Evolutionary conservation across 345 rosid species (phyloP).

Genomic region (Leavenworthia alabamica): DNA sequence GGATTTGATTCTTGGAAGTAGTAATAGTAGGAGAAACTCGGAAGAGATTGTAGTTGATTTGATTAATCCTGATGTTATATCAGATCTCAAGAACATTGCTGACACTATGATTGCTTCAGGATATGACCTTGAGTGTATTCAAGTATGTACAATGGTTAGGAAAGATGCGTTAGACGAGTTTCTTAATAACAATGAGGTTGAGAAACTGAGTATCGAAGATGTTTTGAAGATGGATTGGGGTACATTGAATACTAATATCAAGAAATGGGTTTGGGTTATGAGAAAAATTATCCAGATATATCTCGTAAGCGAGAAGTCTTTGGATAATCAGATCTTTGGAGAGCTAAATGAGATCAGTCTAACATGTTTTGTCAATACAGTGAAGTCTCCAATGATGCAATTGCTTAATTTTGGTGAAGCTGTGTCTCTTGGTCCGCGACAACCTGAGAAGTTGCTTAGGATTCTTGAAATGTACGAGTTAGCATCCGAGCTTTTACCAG

Average conservation of each 20-base stretch:
- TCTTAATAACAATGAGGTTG: conserved; percentile 63
- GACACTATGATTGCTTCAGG: conserved; percentile 58
- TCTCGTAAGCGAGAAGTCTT: conserved; percentile 69
- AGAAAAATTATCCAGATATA: conserved; percentile 58
- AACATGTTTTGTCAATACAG: conserved; percentile 62
- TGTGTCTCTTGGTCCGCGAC: conserved; percentile 65
- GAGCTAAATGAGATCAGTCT: conserved; percentile 37
- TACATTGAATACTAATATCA: conserved; percentile 63
- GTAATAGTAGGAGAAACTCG: conserved; percentile 42
- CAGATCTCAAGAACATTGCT: conserved; percentile 66
- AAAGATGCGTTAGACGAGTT: conserved; percentile 77
- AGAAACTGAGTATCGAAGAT: conserved; percentile 79
- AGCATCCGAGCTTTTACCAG: conserved; percentile 55
- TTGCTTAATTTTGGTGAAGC: conserved; percentile 83
- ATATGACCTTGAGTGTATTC: conserved; percentile 70
- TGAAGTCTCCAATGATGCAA: conserved; percentile 67
- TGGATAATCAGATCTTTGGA: conserved; percentile 56
- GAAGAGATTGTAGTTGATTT: conserved; percentile 57
- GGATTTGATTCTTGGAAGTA: conserved; percentile 46
- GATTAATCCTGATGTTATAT: conserved; percentile 54
- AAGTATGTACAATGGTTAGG: conserved; percentile 51
- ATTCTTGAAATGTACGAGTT: conserved; percentile 85
- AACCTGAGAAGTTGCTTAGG: conserved; percentile 63
- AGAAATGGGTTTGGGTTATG: conserved; percentile 74
- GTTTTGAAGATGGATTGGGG: conserved; percentile 82